Conservation (phyloP, 2,329 filamentous ascomycete species). For the Parastagonospora avenae region DNA sequence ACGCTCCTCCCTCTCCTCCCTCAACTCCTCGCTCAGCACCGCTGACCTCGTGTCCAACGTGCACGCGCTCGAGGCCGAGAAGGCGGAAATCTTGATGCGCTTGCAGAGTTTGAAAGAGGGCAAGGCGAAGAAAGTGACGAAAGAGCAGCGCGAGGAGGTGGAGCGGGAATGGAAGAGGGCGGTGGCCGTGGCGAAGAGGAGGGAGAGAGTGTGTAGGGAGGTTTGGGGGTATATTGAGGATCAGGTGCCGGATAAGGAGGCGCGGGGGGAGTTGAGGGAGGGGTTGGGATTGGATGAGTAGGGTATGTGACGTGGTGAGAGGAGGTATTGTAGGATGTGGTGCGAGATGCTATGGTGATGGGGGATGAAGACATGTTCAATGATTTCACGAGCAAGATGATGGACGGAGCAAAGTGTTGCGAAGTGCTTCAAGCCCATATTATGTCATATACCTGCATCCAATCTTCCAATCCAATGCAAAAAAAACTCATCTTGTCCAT, state of each 20-base stretch:
- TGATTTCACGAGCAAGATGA: too few species aligned
- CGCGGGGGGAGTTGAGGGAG: slow-evolving; percentile 57
- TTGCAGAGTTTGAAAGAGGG: slow-evolving; percentile 51
- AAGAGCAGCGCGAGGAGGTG: slow-evolving; percentile 54
- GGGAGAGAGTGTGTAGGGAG: slow-evolving; percentile 57
- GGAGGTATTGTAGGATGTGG: too few species aligned
- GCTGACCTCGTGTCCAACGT: slow-evolving; percentile 55
- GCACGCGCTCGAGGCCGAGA: slow-evolving; percentile 52
- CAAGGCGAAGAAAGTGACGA: slow-evolving; percentile 52
- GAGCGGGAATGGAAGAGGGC: slow-evolving; percentile 55
- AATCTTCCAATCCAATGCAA: too few species aligned
- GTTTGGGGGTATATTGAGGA: slow-evolving; percentile 59
- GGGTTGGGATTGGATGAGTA: slow-evolving; percentile 44
- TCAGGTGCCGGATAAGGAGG: slow-evolving; percentile 54
- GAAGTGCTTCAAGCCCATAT: too few species aligned
- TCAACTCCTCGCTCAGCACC: slow-evolving; percentile 57
- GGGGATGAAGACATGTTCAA: not conserved
- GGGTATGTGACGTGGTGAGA: too few species aligned
- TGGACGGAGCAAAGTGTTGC: too few species aligned
- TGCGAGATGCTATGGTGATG: too few species aligned
- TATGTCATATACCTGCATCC: too few species aligned
- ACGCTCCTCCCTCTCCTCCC: slow-evolving; percentile 53
- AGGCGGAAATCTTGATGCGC: slow-evolving; percentile 46
- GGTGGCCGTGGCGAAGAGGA: slow-evolving; percentile 42
- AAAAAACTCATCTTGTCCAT: too few species aligned